Conservation (phyloP, 306 rosid species). For the Begonia peltatifolia region DNA sequence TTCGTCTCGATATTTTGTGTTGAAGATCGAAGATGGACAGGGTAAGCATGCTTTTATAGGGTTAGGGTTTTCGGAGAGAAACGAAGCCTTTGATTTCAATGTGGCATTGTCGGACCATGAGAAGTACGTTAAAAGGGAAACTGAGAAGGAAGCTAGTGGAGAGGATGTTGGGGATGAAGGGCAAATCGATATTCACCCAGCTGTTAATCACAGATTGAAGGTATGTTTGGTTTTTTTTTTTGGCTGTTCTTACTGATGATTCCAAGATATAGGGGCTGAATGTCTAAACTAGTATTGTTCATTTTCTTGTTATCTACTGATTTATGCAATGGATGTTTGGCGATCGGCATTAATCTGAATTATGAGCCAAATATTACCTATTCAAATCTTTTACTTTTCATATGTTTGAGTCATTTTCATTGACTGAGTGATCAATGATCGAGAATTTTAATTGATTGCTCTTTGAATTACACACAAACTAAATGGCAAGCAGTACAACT, state of each 20-base stretch:
- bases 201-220: conserved; percentile 89
- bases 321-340: no score
- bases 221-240: conserved; percentile 12
- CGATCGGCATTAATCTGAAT: no score
- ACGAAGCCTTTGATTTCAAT: conserved; percentile 96
- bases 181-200: conserved; percentile 85
- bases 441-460: no score
- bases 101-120: conserved; percentile 96
- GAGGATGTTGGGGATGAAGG: conserved; percentile 41
- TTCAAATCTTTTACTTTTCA: no score
- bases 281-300: background rate
- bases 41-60: conserved; percentile 96
- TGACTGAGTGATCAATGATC: no score
- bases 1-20: conserved; percentile 90
- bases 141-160: conserved; percentile 43
- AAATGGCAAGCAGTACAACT: no score
- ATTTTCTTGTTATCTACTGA: background rate
- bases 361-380: no score
- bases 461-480: no score
- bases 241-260: background rate
- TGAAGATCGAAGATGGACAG: conserved; percentile 88
- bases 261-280: no score
- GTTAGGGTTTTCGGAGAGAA: conserved; percentile 76
- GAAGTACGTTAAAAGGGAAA: conserved; percentile 69
- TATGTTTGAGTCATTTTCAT: no score